Conservation (phyloP, 2,329 filamentous ascomycete species). For the Ceratocystiopsis minuta region DNA sequence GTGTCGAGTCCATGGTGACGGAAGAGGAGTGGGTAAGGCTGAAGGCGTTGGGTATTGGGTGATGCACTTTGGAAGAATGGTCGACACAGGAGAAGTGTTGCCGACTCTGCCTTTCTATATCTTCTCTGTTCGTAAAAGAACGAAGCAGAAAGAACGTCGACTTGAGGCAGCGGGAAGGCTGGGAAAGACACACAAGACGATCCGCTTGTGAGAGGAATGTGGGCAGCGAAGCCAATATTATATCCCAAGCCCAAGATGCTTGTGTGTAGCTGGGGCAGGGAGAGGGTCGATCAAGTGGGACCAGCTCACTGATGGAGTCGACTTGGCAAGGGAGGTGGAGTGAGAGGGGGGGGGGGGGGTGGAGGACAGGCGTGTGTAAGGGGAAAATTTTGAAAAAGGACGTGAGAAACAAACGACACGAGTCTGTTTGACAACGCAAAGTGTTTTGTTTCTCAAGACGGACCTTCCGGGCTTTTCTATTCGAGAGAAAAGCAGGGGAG, state of each 20-base stretch:
- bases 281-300: background rate
- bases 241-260: conserved; percentile 5
- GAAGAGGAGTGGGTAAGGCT: background rate
- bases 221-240: conserved; percentile 9
- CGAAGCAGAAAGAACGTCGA: background rate
- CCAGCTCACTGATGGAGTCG: background rate
- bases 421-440: no score
- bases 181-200: conserved; percentile 2
- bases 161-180: background rate
- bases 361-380: background rate
- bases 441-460: no score
- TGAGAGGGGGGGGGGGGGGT: background rate
- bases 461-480: no score
- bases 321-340: background rate
- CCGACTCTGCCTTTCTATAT: conserved; percentile 1
- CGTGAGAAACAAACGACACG: background rate
- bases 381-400: no score
- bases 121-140: background rate
- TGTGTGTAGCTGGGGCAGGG: background rate
- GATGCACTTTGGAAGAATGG: background rate
- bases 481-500: no score
- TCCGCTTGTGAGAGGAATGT: conserved; percentile 6
- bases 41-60: no score
- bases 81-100: background rate
- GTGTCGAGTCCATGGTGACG: conserved; percentile 26